Conservation (phyloP, 805 yeast species). For the Wickerhamomyces ciferrii region DNA sequence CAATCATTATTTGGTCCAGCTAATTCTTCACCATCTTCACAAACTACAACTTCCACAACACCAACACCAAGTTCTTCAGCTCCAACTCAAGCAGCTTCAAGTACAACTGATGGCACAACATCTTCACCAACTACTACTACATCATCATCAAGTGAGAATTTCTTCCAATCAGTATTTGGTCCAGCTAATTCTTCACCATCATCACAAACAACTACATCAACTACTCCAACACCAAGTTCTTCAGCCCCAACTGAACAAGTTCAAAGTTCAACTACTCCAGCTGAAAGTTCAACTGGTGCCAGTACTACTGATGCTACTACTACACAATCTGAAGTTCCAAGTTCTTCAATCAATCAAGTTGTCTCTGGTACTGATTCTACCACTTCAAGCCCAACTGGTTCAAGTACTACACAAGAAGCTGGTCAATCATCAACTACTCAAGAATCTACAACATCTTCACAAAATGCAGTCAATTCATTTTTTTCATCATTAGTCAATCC, state of each 20-base stretch:
- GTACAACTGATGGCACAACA: not conserved
- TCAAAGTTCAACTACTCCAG: slow-evolving; percentile 1
- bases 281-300: not conserved
- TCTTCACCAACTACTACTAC: not conserved
- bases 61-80: not conserved
- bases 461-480: not conserved
- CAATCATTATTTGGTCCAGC: not conserved
- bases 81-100: not conserved
- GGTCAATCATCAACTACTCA: not conserved
- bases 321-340: not conserved
- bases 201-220: not conserved
- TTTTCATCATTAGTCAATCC: not conserved
- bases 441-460: slow-evolving; percentile 1
- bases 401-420: not conserved
- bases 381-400: slow-evolving; percentile 1
- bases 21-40: not conserved
- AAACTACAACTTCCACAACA: not conserved
- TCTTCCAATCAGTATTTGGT: not conserved
- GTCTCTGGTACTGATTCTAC: not conserved
- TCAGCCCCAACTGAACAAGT: not conserved
- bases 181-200: not conserved
- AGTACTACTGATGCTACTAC: not conserved
- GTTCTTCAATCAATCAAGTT: not conserved
- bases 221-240: not conserved
- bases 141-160: not conserved